A percentile compares a stretch with the other conserved stretches of the same genome.
phyloP scores from a whole-genome alignment of 2,329 filamentous ascomycete species.

The Cytospora chrysosperma region DNA sequence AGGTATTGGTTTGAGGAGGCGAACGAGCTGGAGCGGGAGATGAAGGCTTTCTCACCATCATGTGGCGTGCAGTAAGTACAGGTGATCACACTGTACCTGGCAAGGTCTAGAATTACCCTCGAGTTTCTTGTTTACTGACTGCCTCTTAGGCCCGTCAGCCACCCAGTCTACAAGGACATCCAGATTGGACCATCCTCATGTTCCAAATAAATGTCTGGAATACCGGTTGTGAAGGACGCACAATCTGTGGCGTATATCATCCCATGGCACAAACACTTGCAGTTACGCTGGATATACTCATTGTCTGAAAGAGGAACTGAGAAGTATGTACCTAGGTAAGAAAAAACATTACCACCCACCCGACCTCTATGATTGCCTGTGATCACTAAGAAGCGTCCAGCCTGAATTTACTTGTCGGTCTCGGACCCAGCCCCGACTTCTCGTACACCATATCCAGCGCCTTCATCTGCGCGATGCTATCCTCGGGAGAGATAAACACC shows the following conservation, averaged over 20 bases:
- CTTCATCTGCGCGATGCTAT: conserved; percentile 45
- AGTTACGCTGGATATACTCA: not conserved
- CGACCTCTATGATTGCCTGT: not conserved
- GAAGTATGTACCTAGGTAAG: no score
- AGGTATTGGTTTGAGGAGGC: not conserved
- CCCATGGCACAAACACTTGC: not conserved
- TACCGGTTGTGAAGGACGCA: no score
- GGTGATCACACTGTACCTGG: not conserved
- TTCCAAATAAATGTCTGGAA: no score
- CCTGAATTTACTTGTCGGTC: conserved; percentile 17
- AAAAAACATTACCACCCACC: not conserved
- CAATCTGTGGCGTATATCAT: no score
- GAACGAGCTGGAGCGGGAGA: not conserved
- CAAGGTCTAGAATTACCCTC: no score
- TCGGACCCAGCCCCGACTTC: conserved; percentile 33
- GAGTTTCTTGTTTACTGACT: not conserved
- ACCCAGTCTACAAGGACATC: no score
- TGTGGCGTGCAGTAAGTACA: not conserved
- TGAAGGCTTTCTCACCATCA: not conserved
- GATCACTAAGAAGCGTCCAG: not conserved
- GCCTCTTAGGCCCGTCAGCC: not conserved
- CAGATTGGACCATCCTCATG: not conserved
- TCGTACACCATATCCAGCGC: conserved; percentile 48
- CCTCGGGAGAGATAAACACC: conserved; percentile 41
- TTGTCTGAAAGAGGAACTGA: no score